These are phyloP conservation scores for Xerocomus brunneocitrinus DNA, from an alignment of 768 basidiomycete genomes.

Conservation along the genomic window DNA sequence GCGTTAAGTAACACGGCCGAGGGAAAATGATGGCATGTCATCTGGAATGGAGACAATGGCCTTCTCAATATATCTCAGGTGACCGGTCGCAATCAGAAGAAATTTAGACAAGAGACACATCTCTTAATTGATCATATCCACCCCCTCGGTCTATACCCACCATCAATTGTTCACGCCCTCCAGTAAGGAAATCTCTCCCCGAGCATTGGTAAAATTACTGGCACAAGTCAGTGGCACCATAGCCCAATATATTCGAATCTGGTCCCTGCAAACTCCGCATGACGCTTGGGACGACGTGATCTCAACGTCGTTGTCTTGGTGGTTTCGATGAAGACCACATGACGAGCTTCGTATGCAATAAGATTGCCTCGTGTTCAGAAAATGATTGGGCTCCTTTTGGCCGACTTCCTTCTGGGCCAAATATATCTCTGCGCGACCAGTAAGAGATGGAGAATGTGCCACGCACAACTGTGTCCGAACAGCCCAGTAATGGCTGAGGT, in stretches of 20 bases:
- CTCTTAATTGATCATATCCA: conserved; percentile 9
- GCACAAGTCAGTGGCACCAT: neutral
- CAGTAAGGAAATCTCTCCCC: conserved; percentile 14
- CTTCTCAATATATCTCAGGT: conserved; percentile 11
- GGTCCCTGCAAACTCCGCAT: conserved; percentile 18
- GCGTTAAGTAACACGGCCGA: conserved; percentile 3
- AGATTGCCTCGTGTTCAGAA: conserved; percentile 16
- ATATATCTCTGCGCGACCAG: conserved; percentile 3
- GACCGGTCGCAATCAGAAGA: conserved; percentile 1
- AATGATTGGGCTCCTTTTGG: conserved; percentile 2
- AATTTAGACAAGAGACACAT: conserved; percentile 4
- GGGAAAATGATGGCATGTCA: conserved; percentile 5
- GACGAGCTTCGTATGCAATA: conserved; percentile 8
- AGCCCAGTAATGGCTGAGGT: neutral
- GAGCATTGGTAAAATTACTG: conserved; percentile 5
- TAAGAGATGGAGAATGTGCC: neutral
- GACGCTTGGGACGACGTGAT: conserved; percentile 6
- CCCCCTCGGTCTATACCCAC: conserved; percentile 26
- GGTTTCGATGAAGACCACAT: conserved; percentile 13
- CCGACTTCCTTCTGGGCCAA: neutral
- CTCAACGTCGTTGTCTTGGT: conserved; percentile 8
- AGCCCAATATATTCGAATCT: conserved; percentile 6
- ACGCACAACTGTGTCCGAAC: neutral
- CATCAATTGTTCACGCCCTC: conserved; percentile 5
- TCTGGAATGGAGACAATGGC: conserved; percentile 9